Conservation (phyloP, 1,284 basidiomycete species). For the Puccinia brachypodii region DNA sequence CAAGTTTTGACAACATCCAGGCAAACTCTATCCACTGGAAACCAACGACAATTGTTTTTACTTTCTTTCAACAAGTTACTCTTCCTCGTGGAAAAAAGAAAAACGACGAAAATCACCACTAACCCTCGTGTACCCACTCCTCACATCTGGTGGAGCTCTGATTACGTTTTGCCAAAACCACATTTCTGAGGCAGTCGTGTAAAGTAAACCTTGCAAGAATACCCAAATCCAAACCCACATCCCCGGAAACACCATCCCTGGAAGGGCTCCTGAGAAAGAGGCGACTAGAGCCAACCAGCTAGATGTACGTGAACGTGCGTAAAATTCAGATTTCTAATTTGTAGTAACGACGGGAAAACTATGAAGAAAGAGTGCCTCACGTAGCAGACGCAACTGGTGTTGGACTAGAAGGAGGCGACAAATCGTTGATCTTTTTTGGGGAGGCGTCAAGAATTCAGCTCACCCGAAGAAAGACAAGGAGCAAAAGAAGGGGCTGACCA, state of each 20-base stretch:
- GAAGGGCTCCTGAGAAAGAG: slow-evolving; percentile 41
- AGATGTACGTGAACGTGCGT: background rate
- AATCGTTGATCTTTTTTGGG: slow-evolving; percentile 39
- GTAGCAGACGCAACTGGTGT: slow-evolving; percentile 26
- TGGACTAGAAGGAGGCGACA: slow-evolving; percentile 9
- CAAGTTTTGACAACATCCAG: slow-evolving; percentile 38
- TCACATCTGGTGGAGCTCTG: slow-evolving; percentile 44
- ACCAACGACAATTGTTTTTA: background rate
- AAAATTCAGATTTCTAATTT: slow-evolving; percentile 21
- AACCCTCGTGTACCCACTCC: slow-evolving; percentile 46
- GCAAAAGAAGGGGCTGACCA: slow-evolving; percentile 7
- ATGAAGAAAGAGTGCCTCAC: slow-evolving; percentile 17
- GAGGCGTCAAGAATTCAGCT: background rate
- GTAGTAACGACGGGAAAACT: background rate
- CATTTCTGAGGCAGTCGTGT: slow-evolving; percentile 46
- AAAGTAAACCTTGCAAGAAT: slow-evolving; percentile 38
- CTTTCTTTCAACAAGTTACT: background rate
- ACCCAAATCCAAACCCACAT: slow-evolving; percentile 41
- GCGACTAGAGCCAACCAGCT: slow-evolving; percentile 35
- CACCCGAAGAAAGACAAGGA: background rate
- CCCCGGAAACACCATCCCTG: slow-evolving; percentile 41
- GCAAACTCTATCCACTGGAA: slow-evolving; percentile 46
- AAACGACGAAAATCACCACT: background rate
- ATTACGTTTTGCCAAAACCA: slow-evolving; percentile 44
- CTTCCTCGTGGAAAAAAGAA: no score